phyloP scores from a whole-genome alignment of 202 grass and related monocot species.

The Hordeum pubiflorum region DNA sequence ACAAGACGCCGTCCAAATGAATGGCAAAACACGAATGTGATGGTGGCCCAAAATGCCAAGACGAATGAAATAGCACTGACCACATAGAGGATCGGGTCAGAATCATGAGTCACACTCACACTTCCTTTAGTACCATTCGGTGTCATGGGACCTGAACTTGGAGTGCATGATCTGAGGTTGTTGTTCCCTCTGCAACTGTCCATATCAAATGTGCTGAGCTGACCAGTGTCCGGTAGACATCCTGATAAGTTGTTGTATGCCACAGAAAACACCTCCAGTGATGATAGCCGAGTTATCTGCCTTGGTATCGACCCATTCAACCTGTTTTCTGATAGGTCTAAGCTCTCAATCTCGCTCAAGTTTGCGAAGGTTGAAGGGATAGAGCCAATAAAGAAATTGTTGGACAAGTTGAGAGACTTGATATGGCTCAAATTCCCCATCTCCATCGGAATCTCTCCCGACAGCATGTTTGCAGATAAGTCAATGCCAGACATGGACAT shows the following conservation, averaged over 20 bases:
- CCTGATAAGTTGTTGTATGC: conserved; percentile 40
- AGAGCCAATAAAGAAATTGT: conserved; percentile 4
- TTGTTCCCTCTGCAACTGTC: too few relatives aligned
- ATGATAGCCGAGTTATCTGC: background rate
- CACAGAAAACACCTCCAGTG: conserved; percentile 5
- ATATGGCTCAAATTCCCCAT: conserved; percentile 13
- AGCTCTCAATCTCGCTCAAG: background rate
- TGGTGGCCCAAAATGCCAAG: background rate
- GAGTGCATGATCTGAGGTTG: background rate
- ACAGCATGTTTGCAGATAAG: conserved; percentile 26
- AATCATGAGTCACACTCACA: too few relatives aligned
- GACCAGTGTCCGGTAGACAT: conserved; percentile 15
- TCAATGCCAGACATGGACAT: conserved; percentile 14
- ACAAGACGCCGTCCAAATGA: background rate
- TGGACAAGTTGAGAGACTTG: conserved; percentile 24
- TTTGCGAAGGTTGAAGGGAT: too few relatives aligned
- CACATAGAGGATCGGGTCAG: background rate
- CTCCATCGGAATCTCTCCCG: conserved; percentile 1
- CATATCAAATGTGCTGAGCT: conserved; percentile 20
- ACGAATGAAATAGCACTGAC: background rate
- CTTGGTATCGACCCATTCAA: conserved; percentile 20
- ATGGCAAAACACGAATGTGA: background rate
- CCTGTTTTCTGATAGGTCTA: conserved; percentile 30
- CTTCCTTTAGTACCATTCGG: too few relatives aligned
- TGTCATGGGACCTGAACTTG: background rate